Percentiles rank a stretch among this genome's conserved stretches.
Evolutionary conservation across 148 eudicot species (phyloP).

Genomic region (Nepenthes mirabilis): DNA sequence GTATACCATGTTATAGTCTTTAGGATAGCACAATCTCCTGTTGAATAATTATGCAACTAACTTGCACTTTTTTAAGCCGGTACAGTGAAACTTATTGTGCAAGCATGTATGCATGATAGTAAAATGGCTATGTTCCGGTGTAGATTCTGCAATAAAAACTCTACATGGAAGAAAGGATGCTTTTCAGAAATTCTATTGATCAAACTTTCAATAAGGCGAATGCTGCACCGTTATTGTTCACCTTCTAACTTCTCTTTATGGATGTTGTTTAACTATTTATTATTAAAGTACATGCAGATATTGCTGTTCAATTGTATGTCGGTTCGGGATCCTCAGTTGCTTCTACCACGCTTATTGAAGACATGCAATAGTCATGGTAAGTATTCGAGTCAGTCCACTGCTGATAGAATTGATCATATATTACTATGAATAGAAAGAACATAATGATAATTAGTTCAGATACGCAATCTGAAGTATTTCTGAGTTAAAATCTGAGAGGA

Average conservation of each 20-base stretch:
- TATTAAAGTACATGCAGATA: slow-evolving; percentile 48
- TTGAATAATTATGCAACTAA: no score
- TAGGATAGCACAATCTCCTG: no score
- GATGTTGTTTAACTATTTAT: slow-evolving; percentile 10
- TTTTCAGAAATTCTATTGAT: not conserved
- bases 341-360: slow-evolving; percentile 67
- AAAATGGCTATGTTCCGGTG: no score
- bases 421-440: not conserved
- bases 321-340: slow-evolving; percentile 85
- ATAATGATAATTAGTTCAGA: not conserved
- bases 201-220: not conserved
- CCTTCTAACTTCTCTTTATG: slow-evolving; percentile 1
- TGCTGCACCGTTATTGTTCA: not conserved
- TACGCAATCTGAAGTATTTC: not conserved
- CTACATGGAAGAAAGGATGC: no score
- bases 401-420: not conserved
- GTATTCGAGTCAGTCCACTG: not conserved
- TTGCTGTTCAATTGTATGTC: slow-evolving; percentile 98
- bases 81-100: no score
- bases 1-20: no score
- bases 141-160: no score
- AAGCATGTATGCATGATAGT: no score
- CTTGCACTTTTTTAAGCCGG: no score
- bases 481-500: no score
- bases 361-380: slow-evolving; percentile 64